Conservation (phyloP, 2,329 filamentous ascomycete species). For the Cladosporium austrohemisphaericum region DNA sequence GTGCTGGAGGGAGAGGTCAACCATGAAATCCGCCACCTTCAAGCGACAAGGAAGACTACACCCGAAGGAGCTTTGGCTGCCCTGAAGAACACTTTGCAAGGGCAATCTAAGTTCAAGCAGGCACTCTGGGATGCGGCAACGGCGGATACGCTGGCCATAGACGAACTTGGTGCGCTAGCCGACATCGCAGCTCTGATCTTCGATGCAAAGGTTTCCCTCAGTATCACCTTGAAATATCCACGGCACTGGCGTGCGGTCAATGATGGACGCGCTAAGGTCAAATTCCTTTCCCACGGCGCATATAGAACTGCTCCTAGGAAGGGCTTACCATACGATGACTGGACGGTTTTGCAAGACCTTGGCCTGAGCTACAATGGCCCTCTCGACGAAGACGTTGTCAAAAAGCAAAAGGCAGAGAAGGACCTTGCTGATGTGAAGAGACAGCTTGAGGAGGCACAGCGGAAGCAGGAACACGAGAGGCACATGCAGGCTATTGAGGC, state of each 20-base stretch:
- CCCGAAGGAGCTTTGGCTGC: constrained; percentile 57
- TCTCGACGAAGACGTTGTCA: constrained; percentile 18
- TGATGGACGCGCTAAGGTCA: constrained; percentile 47
- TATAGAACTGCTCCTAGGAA: constrained; percentile 28
- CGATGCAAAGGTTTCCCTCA: constrained; percentile 47
- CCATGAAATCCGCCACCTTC: constrained; percentile 51
- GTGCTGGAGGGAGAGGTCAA: constrained; percentile 55
- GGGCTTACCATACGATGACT: constrained; percentile 29
- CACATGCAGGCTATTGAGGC: constrained; percentile 5
- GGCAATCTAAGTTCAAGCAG: constrained; percentile 48
- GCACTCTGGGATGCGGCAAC: constrained; percentile 55
- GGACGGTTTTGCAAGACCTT: constrained; percentile 25
- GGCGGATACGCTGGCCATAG: constrained; percentile 47
- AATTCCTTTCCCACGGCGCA: constrained; percentile 28
- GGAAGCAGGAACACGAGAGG: too few relatives aligned
- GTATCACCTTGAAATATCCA: constrained; percentile 52
- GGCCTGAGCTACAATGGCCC: constrained; percentile 31
- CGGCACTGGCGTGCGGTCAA: constrained; percentile 55
- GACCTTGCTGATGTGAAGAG: neutral
- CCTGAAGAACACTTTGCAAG: constrained; percentile 51
- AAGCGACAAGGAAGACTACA: constrained; percentile 51
- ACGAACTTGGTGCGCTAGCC: constrained; percentile 54
- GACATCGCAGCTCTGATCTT: constrained; percentile 58
- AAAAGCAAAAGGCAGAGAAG: neutral
- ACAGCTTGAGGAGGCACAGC: constrained; percentile 1